Conservation (phyloP, 2,329 filamentous ascomycete species). For the Colletotrichum shisoi region DNA sequence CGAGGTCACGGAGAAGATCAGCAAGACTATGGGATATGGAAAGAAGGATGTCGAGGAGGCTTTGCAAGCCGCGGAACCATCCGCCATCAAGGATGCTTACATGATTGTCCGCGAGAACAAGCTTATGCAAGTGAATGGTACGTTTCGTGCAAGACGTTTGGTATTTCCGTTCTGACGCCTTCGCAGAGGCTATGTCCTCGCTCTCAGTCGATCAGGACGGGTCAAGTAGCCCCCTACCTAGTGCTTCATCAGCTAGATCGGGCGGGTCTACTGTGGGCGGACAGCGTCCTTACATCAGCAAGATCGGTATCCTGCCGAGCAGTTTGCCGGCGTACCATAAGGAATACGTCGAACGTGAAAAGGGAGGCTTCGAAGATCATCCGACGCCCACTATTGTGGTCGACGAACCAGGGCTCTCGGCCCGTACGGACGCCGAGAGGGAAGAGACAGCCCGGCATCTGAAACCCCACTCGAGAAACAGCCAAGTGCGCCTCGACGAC, state of each 20-base stretch:
- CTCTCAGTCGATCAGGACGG: conserved; percentile 49
- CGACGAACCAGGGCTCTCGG: conserved; percentile 57
- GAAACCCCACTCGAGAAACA: conserved; percentile 79
- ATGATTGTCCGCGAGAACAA: conserved; percentile 98
- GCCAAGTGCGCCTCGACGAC: conserved; percentile 73
- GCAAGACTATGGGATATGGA: conserved; percentile 97
- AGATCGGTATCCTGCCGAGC: conserved; percentile 89
- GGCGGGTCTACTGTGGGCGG: conserved; percentile 60
- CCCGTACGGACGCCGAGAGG: conserved; percentile 75
- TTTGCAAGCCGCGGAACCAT: conserved; percentile 88
- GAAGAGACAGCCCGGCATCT: conserved; percentile 81
- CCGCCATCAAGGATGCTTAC: conserved; percentile 98
- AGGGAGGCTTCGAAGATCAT: conserved; percentile 59
- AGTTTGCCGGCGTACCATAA: conserved; percentile 90
- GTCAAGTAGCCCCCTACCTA: conserved; percentile 59
- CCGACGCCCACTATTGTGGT: conserved; percentile 55
- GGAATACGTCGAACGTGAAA: conserved; percentile 81
- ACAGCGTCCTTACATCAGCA: conserved; percentile 73
- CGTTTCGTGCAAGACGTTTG: neutral
- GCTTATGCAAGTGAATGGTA: conserved; percentile 93
- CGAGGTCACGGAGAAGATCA: conserved; percentile 92
- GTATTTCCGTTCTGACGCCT: neutral
- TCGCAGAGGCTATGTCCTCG: conserved; percentile 45
- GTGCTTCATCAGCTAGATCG: conserved; percentile 64
- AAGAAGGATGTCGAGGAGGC: conserved; percentile 95